These are phyloP conservation scores for Cytospora chrysosperma DNA, from an alignment of 2,329 filamentous ascomycete genomes.

Conservation along the genomic window DNA sequence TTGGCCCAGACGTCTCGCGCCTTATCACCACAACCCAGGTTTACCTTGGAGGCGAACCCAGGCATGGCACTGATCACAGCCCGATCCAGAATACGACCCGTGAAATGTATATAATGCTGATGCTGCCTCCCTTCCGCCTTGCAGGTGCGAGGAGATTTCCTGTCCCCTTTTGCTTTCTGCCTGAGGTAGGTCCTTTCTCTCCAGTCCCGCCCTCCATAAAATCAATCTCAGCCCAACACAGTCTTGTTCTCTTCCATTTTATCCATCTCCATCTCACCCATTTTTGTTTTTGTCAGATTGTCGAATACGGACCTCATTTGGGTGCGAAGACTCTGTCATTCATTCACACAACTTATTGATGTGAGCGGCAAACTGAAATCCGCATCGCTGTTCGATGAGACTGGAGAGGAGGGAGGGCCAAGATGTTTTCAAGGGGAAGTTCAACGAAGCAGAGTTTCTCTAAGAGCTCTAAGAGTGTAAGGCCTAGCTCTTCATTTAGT, in stretches of 20 bases:
- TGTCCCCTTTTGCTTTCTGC: slow-evolving; percentile 11
- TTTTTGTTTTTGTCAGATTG: not conserved
- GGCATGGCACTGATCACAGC: slow-evolving; percentile 20
- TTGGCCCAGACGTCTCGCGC: slow-evolving; percentile 20
- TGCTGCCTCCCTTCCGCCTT: slow-evolving; percentile 10
- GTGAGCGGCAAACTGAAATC: not conserved
- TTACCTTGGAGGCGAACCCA: slow-evolving; percentile 17
- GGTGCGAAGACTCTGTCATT: not conserved
- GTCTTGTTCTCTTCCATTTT: not conserved
- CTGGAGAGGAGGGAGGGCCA: slow-evolving; percentile 25
- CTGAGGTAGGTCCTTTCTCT: slow-evolving; percentile 19
- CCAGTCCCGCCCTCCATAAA: not conserved
- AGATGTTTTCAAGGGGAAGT: slow-evolving; percentile 48
- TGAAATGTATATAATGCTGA: slow-evolving; percentile 13
- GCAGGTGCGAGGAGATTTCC: not conserved
- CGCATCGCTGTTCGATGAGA: slow-evolving; percentile 7
- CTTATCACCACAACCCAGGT: slow-evolving; percentile 18
- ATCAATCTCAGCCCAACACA: not conserved
- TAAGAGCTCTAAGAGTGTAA: slow-evolving; percentile 49
- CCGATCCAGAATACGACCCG: slow-evolving; percentile 7
- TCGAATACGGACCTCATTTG: not conserved
- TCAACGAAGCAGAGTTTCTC: slow-evolving; percentile 51
- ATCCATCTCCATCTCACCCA: not conserved
- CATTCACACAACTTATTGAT: not conserved
- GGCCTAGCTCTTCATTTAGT: slow-evolving; percentile 54